Percentiles rank a stretch among this genome's conserved stretches.
Conservation (phyloP, 495 filamentous ascomycete genomes). For the Hypoxylon rickii region DNA sequence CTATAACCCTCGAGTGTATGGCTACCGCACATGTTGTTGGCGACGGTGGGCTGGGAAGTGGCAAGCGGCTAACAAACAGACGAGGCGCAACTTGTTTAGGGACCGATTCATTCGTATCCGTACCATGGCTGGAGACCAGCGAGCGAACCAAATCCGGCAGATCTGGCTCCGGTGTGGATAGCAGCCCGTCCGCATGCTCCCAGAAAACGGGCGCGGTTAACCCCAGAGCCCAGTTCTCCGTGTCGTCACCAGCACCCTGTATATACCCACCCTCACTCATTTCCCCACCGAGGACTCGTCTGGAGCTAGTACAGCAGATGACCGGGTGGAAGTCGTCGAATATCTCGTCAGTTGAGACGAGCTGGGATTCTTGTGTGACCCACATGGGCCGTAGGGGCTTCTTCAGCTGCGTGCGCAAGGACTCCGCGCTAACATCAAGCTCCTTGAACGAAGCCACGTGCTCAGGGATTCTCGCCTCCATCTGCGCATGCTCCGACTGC, state of each 20-base stretch:
- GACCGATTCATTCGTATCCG: constrained; percentile 23
- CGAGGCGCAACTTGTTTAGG: constrained; percentile 43
- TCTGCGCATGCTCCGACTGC: constrained; percentile 77
- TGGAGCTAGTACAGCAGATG: constrained; percentile 80
- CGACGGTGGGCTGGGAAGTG: constrained; percentile 11
- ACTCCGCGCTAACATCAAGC: constrained; percentile 42
- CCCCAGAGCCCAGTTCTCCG: constrained; percentile 83
- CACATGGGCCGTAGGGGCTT: constrained; percentile 69
- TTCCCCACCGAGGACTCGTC: constrained; percentile 66
- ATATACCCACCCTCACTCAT: constrained; percentile 77
- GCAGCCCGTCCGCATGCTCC: constrained; percentile 60
- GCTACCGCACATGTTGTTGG: constrained; percentile 32
- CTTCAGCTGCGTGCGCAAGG: constrained; percentile 43
- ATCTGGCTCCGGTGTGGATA: constrained; percentile 64
- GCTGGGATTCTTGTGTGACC: constrained; percentile 54
- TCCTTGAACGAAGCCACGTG: constrained; percentile 65
- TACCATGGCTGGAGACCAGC: constrained; percentile 48
- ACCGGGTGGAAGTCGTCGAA: constrained; percentile 67
- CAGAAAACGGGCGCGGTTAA: constrained; percentile 81
- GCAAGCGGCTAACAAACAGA: constrained; percentile 41
- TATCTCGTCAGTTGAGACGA: constrained; percentile 44
- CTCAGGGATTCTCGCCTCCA: constrained; percentile 64
- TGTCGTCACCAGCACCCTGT: constrained; percentile 92
- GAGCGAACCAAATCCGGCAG: constrained; percentile 64
- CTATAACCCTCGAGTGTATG: constrained; percentile 43